Conservation (phyloP, 2,329 filamentous ascomycete species). For the Spiromastix sp. region DNA sequence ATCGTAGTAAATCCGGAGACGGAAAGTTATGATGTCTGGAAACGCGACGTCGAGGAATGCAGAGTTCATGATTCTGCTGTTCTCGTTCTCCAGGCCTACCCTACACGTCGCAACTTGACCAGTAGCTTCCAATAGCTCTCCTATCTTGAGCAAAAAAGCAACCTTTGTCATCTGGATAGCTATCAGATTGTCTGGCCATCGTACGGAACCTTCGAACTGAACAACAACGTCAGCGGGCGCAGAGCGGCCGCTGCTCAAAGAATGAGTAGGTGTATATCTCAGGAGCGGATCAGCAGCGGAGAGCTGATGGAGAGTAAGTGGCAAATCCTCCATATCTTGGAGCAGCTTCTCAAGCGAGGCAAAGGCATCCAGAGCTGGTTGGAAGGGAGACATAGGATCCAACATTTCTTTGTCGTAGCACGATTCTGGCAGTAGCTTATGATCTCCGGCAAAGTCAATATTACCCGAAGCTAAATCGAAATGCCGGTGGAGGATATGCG, state of each 20-base stretch:
- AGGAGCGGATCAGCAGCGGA: conserved; percentile 61
- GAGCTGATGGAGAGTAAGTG: conserved; percentile 75
- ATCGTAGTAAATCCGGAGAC: conserved; percentile 80
- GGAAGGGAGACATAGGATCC: conserved; percentile 43
- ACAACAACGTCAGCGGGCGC: conserved; percentile 66
- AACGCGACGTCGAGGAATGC: conserved; percentile 76
- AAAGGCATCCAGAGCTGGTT: conserved; percentile 59
- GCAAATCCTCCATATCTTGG: conserved; percentile 67
- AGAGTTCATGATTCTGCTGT: conserved; percentile 59
- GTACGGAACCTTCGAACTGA: conserved; percentile 84
- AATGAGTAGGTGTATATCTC: conserved; percentile 52
- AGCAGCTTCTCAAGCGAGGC: conserved; percentile 65
- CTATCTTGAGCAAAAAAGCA: conserved; percentile 69
- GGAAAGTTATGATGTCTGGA: conserved; percentile 61
- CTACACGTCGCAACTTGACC: conserved; percentile 54
- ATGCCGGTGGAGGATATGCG: conserved; percentile 60
- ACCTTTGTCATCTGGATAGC: conserved; percentile 92
- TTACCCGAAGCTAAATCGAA: conserved; percentile 46
- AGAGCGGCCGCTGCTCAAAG: conserved; percentile 17
- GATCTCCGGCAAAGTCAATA: conserved; percentile 43
- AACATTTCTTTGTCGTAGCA: conserved; percentile 19
- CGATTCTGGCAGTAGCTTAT: conserved; percentile 36
- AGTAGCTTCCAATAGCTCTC: conserved; percentile 56
- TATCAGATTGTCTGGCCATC: conserved; percentile 85
- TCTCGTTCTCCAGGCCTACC: conserved; percentile 71